These are phyloP conservation scores for Coemansia aciculifera DNA, from an alignment of 192 early-diverging fungal genomes.

Conservation along the genomic window DNA sequence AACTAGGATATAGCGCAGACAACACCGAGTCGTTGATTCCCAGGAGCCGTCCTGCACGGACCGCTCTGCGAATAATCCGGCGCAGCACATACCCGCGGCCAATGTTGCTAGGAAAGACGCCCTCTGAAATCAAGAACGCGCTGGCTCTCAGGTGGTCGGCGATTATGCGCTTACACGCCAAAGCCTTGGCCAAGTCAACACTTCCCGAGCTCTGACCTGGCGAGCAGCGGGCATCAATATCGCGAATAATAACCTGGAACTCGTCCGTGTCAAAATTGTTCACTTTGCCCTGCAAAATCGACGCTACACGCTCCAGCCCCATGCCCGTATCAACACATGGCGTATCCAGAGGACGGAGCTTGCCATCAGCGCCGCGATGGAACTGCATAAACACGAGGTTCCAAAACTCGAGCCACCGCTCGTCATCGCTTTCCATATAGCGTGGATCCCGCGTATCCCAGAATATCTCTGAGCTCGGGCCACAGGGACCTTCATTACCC, in stretches of 20 bases:
- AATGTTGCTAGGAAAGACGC: conserved; percentile 92
- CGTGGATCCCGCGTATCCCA: conserved; percentile 92
- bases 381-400: conserved; percentile 99
- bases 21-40: conserved; percentile 84
- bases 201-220: conserved; percentile 23
- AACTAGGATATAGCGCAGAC: conserved; percentile 85
- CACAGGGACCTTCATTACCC: conserved; percentile 93
- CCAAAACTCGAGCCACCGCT: conserved; percentile 97
- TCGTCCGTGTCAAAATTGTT: conserved; percentile 98
- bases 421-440: conserved; percentile 82
- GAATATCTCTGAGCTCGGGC: conserved; percentile 96
- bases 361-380: conserved; percentile 88
- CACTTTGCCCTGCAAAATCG: conserved; percentile 84
- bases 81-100: conserved; percentile 99
- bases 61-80: conserved; percentile 91
- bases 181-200: conserved; percentile 74
- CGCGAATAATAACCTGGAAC: conserved; percentile 75
- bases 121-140: conserved; percentile 93
- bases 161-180: conserved; percentile 95
- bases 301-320: conserved; percentile 94
- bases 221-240: conserved; percentile 65
- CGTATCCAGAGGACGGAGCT: conserved; percentile 76
- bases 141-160: conserved; percentile 95
- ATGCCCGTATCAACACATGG: conserved; percentile 98
- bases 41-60: conserved; percentile 86